A percentile compares a stretch with the other conserved stretches of the same genome.
Conservation (phyloP, 2,329 filamentous ascomycete species). For the Diplocarpon rosae region DNA sequence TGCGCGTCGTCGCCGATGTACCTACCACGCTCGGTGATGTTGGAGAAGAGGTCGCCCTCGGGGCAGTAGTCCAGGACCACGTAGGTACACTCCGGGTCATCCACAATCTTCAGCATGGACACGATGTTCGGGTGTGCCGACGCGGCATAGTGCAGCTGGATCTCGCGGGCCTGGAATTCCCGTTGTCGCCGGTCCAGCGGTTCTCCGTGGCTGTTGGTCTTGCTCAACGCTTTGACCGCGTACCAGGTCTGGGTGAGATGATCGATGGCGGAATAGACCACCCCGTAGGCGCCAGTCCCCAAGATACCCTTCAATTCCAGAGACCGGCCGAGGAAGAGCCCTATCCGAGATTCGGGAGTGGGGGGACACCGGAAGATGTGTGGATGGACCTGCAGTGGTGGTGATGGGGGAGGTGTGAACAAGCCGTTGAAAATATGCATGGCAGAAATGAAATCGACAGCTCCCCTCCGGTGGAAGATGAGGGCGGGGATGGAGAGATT, state of each 20-base stretch:
- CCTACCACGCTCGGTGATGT: slow-evolving; percentile 89
- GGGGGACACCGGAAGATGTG: slow-evolving; percentile 10
- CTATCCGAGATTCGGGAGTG: slow-evolving; percentile 75
- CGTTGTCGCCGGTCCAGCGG: slow-evolving; percentile 74
- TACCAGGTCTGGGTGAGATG: slow-evolving; percentile 59
- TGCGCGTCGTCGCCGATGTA: slow-evolving; percentile 89
- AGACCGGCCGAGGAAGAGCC: slow-evolving; percentile 56
- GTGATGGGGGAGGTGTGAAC: slow-evolving; percentile 21
- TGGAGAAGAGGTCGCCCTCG: slow-evolving; percentile 92
- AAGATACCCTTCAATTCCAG: slow-evolving; percentile 77
- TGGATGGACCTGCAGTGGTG: slow-evolving; percentile 13
- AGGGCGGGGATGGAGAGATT: too few relatives aligned
- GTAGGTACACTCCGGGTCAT: slow-evolving; percentile 84
- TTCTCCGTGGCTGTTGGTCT: slow-evolving; percentile 60
- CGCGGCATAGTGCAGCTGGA: slow-evolving; percentile 79
- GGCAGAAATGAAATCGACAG: slow-evolving; percentile 20
- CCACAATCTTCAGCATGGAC: slow-evolving; percentile 86
- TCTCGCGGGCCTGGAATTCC: slow-evolving; percentile 87
- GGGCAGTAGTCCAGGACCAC: slow-evolving; percentile 96
- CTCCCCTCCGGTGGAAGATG: slow-evolving; percentile 11
- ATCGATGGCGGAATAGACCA: slow-evolving; percentile 87
- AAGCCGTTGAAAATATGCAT: slow-evolving; percentile 20
- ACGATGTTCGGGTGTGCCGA: slow-evolving; percentile 89
- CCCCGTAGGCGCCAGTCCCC: slow-evolving; percentile 90
- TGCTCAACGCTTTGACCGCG: slow-evolving; percentile 95